Percentiles rank a stretch among this genome's conserved stretches.
phyloP scores from a whole-genome alignment of 176 grass and related monocot genomes.

The Oryza coarctata region DNA sequence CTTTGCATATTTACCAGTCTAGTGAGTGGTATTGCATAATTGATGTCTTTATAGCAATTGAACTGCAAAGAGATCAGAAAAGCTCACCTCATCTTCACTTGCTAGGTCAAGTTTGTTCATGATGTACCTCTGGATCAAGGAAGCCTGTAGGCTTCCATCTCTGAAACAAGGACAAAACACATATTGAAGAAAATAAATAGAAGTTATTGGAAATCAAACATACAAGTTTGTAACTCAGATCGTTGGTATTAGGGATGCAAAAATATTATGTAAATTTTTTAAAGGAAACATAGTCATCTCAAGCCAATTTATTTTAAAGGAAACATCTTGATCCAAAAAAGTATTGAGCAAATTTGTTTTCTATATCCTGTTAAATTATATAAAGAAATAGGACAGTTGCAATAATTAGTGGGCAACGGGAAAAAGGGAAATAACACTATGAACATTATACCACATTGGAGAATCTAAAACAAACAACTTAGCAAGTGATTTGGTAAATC shows the following conservation, averaged over 20 bases:
- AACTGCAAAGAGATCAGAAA: constrained; percentile 12
- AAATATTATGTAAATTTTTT: not conserved
- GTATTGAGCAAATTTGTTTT: not conserved
- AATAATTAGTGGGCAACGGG: not conserved
- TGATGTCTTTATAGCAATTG: not conserved
- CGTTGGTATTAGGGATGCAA: not conserved
- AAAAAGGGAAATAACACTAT: not conserved
- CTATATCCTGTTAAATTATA: constrained; percentile 1
- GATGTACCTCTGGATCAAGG: constrained; percentile 76
- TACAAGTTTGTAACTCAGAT: constrained; percentile 13
- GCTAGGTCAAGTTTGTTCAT: constrained; percentile 62
- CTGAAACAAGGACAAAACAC: constrained; percentile 50
- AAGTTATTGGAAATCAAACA: not conserved
- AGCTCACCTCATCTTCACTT: constrained; percentile 75
- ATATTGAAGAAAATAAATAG: constrained; percentile 4
- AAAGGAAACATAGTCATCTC: constrained; percentile 1
- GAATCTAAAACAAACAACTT: not conserved
- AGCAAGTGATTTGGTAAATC: not conserved
- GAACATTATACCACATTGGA: not conserved
- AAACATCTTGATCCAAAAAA: constrained; percentile 10
- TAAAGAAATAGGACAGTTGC: not conserved
- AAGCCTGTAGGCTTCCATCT: constrained; percentile 60
- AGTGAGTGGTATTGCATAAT: constrained; percentile 3
- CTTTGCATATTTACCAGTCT: not conserved
- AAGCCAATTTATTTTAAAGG: not conserved